These are phyloP conservation scores for Hordeum pubiflorum DNA, from an alignment of 202 grass and related monocot genomes.

Conservation along the genomic window DNA sequence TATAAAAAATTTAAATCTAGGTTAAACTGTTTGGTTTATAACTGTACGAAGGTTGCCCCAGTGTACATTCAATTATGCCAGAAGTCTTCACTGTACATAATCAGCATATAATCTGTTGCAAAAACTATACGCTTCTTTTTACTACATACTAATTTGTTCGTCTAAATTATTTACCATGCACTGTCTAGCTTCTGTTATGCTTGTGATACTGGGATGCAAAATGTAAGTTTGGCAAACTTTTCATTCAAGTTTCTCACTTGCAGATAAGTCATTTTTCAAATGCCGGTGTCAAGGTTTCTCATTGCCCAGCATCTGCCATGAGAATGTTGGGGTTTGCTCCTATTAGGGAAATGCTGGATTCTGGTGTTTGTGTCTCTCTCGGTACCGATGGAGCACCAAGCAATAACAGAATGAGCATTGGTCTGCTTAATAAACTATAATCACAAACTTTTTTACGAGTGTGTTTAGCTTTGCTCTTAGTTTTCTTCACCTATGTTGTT, in stretches of 20 bases:
- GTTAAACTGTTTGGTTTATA: neutral
- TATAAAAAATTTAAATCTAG: neutral
- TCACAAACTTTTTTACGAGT: neutral
- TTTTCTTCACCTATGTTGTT: neutral
- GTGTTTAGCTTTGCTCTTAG: neutral
- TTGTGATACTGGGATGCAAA: neutral
- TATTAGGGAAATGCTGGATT: slow-evolving; percentile 81
- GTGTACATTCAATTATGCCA: neutral
- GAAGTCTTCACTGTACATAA: neutral
- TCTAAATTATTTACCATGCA: neutral
- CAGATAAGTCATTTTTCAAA: slow-evolving; percentile 80
- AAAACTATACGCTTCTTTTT: neutral
- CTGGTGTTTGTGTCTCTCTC: slow-evolving; percentile 86
- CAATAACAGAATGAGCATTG: slow-evolving; percentile 97
- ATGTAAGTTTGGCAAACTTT: slow-evolving; percentile 1
- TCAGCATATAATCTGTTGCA: neutral
- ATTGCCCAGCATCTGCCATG: slow-evolving; percentile 90
- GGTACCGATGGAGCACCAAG: slow-evolving; percentile 90
- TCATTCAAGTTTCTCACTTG: slow-evolving; percentile 11
- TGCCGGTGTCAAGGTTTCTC: slow-evolving; percentile 83
- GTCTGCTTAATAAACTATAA: slow-evolving; percentile 42
- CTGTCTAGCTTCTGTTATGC: neutral
- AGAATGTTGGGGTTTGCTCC: slow-evolving; percentile 86
- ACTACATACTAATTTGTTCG: neutral
- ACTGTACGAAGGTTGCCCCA: neutral